Percentiles rank a stretch among this genome's conserved stretches.
phyloP scores from a whole-genome alignment of 2,329 filamentous ascomycete species.

The Colletotrichum eremochloae region DNA sequence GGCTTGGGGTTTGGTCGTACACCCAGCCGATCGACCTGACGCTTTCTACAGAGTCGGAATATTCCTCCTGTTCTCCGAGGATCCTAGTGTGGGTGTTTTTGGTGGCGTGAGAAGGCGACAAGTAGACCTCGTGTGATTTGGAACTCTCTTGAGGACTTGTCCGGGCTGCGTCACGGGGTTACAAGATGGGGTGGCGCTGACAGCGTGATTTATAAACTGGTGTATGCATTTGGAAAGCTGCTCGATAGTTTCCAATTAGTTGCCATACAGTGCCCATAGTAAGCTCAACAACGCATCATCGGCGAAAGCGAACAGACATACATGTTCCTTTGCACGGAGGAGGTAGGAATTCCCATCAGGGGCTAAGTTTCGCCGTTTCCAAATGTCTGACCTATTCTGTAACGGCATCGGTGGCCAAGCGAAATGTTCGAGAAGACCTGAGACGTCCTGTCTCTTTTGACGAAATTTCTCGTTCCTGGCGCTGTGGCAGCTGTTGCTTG shows the following conservation, averaged over 20 bases:
- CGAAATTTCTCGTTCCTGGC: background rate
- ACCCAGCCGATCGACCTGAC: background rate
- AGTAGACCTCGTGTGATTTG: background rate
- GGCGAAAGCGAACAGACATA: background rate
- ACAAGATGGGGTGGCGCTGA: background rate
- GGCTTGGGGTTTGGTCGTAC: background rate
- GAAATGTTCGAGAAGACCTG: background rate
- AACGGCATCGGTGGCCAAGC: background rate
- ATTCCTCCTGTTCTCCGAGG: slow-evolving; percentile 6
- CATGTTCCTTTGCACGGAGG: background rate
- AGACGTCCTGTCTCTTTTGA: background rate
- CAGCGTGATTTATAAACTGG: background rate
- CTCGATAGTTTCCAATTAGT: background rate
- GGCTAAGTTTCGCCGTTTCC: background rate
- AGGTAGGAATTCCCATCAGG: background rate
- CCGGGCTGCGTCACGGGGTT: background rate
- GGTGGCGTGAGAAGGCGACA: background rate
- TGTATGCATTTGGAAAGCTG: background rate
- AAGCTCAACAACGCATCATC: background rate
- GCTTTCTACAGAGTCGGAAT: slow-evolving; percentile 4
- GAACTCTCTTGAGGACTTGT: background rate
- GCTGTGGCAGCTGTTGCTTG: background rate
- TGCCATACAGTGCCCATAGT: background rate
- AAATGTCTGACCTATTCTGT: too few species aligned
- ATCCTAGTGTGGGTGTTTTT: background rate